phyloP scores from a whole-genome alignment of 2,329 filamentous ascomycete species.

The Aspergillus sojae region DNA sequence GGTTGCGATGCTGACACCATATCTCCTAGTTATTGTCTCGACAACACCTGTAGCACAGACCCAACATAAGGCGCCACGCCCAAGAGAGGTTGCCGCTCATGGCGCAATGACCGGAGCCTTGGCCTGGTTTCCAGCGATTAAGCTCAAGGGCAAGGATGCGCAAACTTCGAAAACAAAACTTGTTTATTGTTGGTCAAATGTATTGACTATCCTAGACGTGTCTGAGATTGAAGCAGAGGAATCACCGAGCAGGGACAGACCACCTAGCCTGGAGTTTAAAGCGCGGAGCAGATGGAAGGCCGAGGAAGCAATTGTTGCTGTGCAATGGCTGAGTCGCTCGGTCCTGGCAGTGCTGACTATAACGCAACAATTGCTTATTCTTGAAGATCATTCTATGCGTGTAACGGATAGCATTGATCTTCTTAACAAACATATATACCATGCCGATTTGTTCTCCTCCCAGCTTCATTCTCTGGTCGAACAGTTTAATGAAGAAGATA shows the following conservation, averaged over 20 bases:
- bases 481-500: conserved; percentile 81
- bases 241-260: conserved; percentile 72
- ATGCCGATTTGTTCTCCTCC: conserved; percentile 83
- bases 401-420: conserved; percentile 95
- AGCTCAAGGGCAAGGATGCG: conserved; percentile 74
- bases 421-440: conserved; percentile 88
- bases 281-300: conserved; percentile 87
- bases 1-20: conserved; percentile 93
- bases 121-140: conserved; percentile 96
- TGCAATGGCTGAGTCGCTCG: conserved; percentile 95
- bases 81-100: conserved; percentile 87
- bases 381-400: conserved; percentile 85
- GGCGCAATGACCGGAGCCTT: conserved; percentile 91
- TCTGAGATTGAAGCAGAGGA: conserved; percentile 65
- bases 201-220: conserved; percentile 90
- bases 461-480: conserved; percentile 86
- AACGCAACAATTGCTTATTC: conserved; percentile 86
- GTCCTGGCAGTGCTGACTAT: conserved; percentile 91
- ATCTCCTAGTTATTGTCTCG: conserved; percentile 93
- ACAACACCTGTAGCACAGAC: conserved; percentile 96
- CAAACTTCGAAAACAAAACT: conserved; percentile 75
- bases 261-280: conserved; percentile 75
- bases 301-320: conserved; percentile 91
- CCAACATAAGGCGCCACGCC: conserved; percentile 88
- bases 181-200: conserved; percentile 97